These are phyloP conservation scores for Nissolia schottii DNA, from an alignment of 306 rosid species.

Conservation along the genomic window DNA sequence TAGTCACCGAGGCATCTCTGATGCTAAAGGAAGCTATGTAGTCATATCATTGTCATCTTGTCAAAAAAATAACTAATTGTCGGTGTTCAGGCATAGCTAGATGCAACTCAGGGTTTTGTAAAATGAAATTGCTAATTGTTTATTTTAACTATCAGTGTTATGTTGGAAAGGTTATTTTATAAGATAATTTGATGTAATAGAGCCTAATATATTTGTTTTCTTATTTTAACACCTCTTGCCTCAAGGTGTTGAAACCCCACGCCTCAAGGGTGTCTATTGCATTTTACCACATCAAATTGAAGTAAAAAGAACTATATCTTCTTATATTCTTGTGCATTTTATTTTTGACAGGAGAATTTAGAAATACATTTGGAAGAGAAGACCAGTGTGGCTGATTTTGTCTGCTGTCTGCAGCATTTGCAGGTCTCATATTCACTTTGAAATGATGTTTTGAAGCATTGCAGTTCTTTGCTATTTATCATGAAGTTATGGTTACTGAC, in stretches of 20 bases:
- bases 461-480: neutral
- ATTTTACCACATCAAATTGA: neutral
- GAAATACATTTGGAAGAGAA: conserved; percentile 64
- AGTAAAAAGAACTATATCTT: neutral
- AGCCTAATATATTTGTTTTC: neutral
- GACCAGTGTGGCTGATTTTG: conserved; percentile 57
- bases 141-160: neutral
- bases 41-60: neutral
- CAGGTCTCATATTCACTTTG: conserved; percentile 51
- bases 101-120: neutral
- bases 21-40: neutral
- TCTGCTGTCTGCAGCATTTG: conserved; percentile 95
- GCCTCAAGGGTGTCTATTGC: neutral
- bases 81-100: neutral
- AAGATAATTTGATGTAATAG: neutral
- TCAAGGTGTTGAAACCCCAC: neutral
- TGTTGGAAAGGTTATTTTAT: neutral
- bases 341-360: conserved; percentile 53
- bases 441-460: neutral
- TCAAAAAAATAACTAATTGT: neutral
- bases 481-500: neutral
- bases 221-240: neutral
- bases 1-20: neutral
- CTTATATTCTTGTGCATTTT: neutral
- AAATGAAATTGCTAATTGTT: neutral